Base-by-base conservation (phyloP, 2,329 filamentous ascomycete genomes). In the Zymoseptoria ardabiliae region DNA sequence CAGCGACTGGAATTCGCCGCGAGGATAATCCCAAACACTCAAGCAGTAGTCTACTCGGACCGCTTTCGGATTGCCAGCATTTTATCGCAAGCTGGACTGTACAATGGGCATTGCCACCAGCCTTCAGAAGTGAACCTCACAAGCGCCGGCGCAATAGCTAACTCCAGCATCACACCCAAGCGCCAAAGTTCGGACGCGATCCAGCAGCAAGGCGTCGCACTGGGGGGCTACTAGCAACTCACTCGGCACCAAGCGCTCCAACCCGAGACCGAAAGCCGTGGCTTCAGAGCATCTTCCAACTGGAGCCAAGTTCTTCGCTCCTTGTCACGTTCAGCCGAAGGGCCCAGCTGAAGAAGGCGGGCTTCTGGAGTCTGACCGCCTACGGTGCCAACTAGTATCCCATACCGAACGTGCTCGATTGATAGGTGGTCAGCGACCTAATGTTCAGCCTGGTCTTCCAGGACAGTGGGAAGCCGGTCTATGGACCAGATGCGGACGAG, bases 301-400 rank as follows among this genome's bases (percentile, higher is more conserved):
- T 64, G 3, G 49, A 28, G n/a, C 21, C 51, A 6, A 55, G 63
- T 52, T 53, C 56, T 8, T 55, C 60, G 17, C 30, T 58, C 19
- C 25, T 67, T n/a, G 61, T 65, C 30, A 66, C 63, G 25, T 67
- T 68, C 58, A 58, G 56, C 10, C 48, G 63, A 8, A 61, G 58
- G 53, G 65, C 66, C 2, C 59, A 59, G 11, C 54, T 68, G 17
- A 50, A 51, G 21, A 20, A 25, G 17, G 53, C 55, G 19, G 65
- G 65, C 0, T 68, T 67, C 50, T 68, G 66, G 66, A 66, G 62
- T 48, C 30, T 67, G 53, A 66, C 66, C 1, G 58, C 59, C 3
- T 68, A 68, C 48, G 58, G 41, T 23, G 54, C 56, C 11, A 60
- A 64, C 25, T 3, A 35, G 11, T 66, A 58, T 45, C 59, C 67